Conservation (phyloP, 176 grass and related monocot genomes). For the Ampelocalamus luodianensis region DNA sequence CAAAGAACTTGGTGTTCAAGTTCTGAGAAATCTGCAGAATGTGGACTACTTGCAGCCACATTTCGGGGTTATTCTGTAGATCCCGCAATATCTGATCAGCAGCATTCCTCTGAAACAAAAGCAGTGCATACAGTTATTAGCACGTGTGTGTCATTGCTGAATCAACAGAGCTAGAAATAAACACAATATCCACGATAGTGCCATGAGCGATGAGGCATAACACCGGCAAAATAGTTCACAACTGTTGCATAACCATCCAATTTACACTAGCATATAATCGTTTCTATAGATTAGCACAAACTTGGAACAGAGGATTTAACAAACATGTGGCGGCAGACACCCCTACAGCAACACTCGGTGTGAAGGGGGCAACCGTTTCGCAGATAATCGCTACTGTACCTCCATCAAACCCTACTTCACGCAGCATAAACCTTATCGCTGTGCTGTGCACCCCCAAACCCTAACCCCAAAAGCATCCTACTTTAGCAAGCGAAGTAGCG, state of each 20-base stretch:
- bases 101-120: slow-evolving; percentile 74
- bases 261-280: neutral
- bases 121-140: neutral
- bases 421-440: neutral
- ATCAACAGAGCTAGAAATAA: neutral
- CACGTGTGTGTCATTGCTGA: neutral
- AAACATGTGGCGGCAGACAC: neutral
- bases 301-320: neutral
- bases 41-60: slow-evolving; percentile 97
- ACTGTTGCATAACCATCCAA: neutral
- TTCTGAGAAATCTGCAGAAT: slow-evolving; percentile 86
- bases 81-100: slow-evolving; percentile 92
- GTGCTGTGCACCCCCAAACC: neutral
- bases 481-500: neutral
- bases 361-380: neutral
- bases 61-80: slow-evolving; percentile 93
- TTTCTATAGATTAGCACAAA: neutral
- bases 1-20: slow-evolving; percentile 98
- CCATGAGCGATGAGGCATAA: neutral
- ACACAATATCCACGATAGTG: neutral
- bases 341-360: neutral
- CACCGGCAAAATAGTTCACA: neutral
- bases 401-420: neutral
- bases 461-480: neutral
- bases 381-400: neutral